Conservation (phyloP, 805 yeast species). For the Barnettozyma botsteinii region DNA sequence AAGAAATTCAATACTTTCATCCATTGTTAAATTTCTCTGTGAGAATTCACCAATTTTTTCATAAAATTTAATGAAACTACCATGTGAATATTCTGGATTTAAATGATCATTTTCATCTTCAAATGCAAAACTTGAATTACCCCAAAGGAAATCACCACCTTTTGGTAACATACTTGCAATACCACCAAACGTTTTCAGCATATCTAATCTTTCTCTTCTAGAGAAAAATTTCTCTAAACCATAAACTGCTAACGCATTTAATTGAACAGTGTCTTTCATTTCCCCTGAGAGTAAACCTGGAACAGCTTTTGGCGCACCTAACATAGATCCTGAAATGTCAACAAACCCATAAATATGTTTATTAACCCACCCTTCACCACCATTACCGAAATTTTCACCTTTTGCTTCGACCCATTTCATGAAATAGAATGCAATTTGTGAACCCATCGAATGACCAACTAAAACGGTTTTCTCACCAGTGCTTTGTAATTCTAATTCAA, state of each 20-base stretch:
- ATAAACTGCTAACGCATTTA: constrained; percentile 87
- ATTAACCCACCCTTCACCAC: constrained; percentile 87
- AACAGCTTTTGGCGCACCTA: constrained; percentile 93
- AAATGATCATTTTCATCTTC: constrained; percentile 35
- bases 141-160: constrained; percentile 92
- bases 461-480: constrained; percentile 67
- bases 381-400: constrained; percentile 79
- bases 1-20: constrained; percentile 61
- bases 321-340: constrained; percentile 81
- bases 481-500: constrained; percentile 51
- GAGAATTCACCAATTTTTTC: constrained; percentile 40
- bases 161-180: constrained; percentile 94
- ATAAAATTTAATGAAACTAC: constrained; percentile 66
- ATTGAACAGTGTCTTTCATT: constrained; percentile 95
- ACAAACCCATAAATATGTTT: constrained; percentile 74
- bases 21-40: constrained; percentile 52
- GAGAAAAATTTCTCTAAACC: constrained; percentile 94
- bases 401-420: constrained; percentile 95
- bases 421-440: constrained; percentile 83
- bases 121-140: constrained; percentile 66
- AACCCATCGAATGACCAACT: constrained; percentile 94
- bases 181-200: constrained; percentile 89
- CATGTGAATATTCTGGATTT: constrained; percentile 38
- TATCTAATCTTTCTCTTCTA: constrained; percentile 78
- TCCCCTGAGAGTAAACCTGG: constrained; percentile 94